Evolutionary conservation across 2,329 filamentous ascomycete genomes (phyloP).

Genomic region (Geosmithia morbida): DNA sequence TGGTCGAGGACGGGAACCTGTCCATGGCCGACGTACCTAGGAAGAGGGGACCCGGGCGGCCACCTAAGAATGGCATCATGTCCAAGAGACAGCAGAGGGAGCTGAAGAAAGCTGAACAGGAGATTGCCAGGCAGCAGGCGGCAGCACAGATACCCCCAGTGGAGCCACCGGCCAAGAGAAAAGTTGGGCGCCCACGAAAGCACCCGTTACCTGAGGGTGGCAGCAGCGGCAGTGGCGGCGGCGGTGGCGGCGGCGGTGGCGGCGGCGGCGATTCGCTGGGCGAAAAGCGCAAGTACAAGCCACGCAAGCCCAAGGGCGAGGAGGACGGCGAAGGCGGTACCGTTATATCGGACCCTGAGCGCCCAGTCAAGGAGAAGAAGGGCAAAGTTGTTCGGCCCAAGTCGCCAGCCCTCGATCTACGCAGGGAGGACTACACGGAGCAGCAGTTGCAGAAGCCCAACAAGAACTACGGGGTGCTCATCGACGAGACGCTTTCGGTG

Average conservation of each 20-base stretch:
- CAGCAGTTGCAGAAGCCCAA: slow-evolving; percentile 46
- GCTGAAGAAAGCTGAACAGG: slow-evolving; percentile 40
- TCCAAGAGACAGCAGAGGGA: slow-evolving; percentile 60
- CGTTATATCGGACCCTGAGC: slow-evolving; percentile 33
- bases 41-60: slow-evolving; percentile 64
- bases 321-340: slow-evolving; percentile 32
- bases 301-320: slow-evolving; percentile 38
- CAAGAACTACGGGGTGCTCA: slow-evolving; percentile 47
- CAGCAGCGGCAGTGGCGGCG: slow-evolving; percentile 16
- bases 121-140: slow-evolving; percentile 34
- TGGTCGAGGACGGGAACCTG: background rate
- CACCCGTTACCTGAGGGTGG: slow-evolving; percentile 39
- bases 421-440: slow-evolving; percentile 38
- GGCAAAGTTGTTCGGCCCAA: slow-evolving; percentile 44
- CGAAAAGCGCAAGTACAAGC: slow-evolving; percentile 54
- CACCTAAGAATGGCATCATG: slow-evolving; percentile 72
- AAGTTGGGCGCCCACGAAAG: slow-evolving; percentile 51
- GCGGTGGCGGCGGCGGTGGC: slow-evolving; percentile 9
- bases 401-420: slow-evolving; percentile 43
- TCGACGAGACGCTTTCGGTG: slow-evolving; percentile 42
- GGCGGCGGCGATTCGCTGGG: slow-evolving; percentile 27
- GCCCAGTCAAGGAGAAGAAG: slow-evolving; percentile 41
- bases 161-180: slow-evolving; percentile 43
- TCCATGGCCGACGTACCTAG: slow-evolving; percentile 35
- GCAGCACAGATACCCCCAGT: slow-evolving; percentile 26